Conservation (phyloP, 352 stramenopile genomes). For the Phytophthora megakarya region DNA sequence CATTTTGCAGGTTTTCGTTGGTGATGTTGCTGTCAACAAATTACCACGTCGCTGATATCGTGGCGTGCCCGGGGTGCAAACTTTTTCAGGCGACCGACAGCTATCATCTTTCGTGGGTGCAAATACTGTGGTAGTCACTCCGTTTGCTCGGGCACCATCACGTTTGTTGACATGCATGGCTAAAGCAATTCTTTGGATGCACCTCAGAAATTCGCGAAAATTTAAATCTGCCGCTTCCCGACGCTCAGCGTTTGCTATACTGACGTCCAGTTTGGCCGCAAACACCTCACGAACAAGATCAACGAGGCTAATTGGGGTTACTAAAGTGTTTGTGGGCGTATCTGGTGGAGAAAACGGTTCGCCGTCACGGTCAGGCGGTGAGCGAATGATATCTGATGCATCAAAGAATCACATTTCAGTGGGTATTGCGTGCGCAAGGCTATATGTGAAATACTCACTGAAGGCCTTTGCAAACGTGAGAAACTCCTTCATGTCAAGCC, state of each 20-base stretch:
- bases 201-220: constrained; percentile 78
- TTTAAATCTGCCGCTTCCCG: constrained; percentile 61
- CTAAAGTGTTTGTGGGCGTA: constrained; percentile 31
- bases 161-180: constrained; percentile 55
- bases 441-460: constrained; percentile 40
- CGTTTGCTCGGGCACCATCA: constrained; percentile 30
- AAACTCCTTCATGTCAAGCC: constrained; percentile 67
- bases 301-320: constrained; percentile 62
- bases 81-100: constrained; percentile 24
- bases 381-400: constrained; percentile 51
- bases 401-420: constrained; percentile 7
- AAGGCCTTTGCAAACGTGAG: constrained; percentile 73
- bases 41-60: constrained; percentile 63
- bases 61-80: constrained; percentile 31
- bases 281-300: constrained; percentile 77
- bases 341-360: constrained; percentile 50
- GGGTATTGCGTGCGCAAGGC: not conserved
- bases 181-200: constrained; percentile 67
- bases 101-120: constrained; percentile 60
- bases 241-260: constrained; percentile 53
- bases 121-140: constrained; percentile 53
- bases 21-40: constrained; percentile 42
- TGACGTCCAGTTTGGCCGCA: constrained; percentile 74
- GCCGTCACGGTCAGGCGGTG: constrained; percentile 51
- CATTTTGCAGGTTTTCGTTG: constrained; percentile 66